phyloP scores from a whole-genome alignment of 139 green algal genomes.

The Chlamydomonas sp. region DNA sequence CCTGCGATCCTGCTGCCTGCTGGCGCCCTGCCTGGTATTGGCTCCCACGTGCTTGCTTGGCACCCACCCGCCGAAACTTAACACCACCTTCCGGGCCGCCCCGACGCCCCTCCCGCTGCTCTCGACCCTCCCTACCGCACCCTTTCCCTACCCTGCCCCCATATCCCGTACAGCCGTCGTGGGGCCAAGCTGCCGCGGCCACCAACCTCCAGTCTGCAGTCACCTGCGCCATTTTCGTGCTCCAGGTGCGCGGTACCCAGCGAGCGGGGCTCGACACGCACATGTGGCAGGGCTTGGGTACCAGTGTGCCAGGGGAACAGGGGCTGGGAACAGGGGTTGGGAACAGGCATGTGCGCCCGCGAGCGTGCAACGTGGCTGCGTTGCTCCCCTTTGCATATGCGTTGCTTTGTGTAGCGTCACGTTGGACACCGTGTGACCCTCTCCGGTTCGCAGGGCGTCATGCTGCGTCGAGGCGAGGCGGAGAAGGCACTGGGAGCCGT shows the following conservation, averaged over 20 bases:
- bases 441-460: conserved; percentile 29
- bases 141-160: background rate
- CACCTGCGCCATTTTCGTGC: conserved; percentile 48
- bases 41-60: too few relatives aligned
- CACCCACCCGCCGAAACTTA: too few relatives aligned
- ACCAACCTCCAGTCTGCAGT: conserved; percentile 36
- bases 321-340: too few relatives aligned
- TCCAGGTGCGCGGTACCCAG: conserved; percentile 26
- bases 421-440: background rate
- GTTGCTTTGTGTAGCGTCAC: background rate
- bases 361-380: background rate
- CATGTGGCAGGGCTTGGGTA: background rate
- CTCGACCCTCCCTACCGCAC: too few relatives aligned
- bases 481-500: conserved; percentile 41
- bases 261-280: too few relatives aligned
- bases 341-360: background rate
- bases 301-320: background rate
- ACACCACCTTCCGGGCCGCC: too few relatives aligned
- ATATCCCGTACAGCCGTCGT: background rate
- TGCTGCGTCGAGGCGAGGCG: conserved; percentile 46
- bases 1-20: too few relatives aligned
- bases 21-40: too few relatives aligned
- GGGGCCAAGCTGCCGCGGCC: conserved; percentile 32
- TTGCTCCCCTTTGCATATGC: background rate
- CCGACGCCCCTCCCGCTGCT: too few relatives aligned